Evolutionary conservation across 352 stramenopile genomes (phyloP).

Genomic region (Phytophthora cactorum): DNA sequence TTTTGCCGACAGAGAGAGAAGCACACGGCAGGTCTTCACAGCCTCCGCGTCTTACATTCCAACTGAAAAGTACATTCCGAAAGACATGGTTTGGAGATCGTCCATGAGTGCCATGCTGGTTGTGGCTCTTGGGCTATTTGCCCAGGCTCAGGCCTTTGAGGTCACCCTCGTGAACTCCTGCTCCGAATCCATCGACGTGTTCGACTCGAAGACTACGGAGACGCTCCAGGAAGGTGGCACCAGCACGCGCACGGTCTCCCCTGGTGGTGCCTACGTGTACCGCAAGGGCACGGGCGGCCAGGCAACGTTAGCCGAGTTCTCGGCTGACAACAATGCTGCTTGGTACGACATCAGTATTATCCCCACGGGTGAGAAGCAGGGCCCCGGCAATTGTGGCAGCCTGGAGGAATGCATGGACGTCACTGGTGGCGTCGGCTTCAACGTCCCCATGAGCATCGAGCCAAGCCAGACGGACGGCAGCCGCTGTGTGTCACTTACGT

Average conservation of each 20-base stretch:
- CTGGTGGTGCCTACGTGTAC: slow-evolving; percentile 50
- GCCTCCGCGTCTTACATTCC: slow-evolving; percentile 32
- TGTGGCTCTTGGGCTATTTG: slow-evolving; percentile 29
- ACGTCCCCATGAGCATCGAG: slow-evolving; percentile 74
- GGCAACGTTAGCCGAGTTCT: slow-evolving; percentile 76
- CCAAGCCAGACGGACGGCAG: slow-evolving; percentile 40
- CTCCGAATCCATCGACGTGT: slow-evolving; percentile 49
- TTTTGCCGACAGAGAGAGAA: slow-evolving; percentile 36
- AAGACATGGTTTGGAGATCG: slow-evolving; percentile 40
- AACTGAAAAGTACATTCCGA: slow-evolving; percentile 4
- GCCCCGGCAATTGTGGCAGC: slow-evolving; percentile 55
- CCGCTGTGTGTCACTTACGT: slow-evolving; percentile 59
- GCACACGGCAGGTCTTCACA: slow-evolving; percentile 26
- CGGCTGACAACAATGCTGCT: slow-evolving; percentile 47
- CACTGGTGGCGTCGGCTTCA: slow-evolving; percentile 71
- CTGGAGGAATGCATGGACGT: slow-evolving; percentile 56
- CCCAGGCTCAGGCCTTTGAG: slow-evolving; percentile 40
- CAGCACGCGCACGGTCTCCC: slow-evolving; percentile 42
- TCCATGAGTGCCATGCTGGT: slow-evolving; percentile 31
- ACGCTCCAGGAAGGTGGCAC: slow-evolving; percentile 37
- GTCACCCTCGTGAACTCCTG: slow-evolving; percentile 65
- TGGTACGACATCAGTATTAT: slow-evolving; percentile 88
- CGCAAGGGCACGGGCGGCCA: slow-evolving; percentile 54
- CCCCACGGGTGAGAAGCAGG: slow-evolving; percentile 49
- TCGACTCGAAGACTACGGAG: slow-evolving; percentile 48